Percentiles rank a stretch among this genome's conserved stretches.
Conservation (phyloP, 805 yeast genomes). For the Yarrowia yakushimensis region DNA sequence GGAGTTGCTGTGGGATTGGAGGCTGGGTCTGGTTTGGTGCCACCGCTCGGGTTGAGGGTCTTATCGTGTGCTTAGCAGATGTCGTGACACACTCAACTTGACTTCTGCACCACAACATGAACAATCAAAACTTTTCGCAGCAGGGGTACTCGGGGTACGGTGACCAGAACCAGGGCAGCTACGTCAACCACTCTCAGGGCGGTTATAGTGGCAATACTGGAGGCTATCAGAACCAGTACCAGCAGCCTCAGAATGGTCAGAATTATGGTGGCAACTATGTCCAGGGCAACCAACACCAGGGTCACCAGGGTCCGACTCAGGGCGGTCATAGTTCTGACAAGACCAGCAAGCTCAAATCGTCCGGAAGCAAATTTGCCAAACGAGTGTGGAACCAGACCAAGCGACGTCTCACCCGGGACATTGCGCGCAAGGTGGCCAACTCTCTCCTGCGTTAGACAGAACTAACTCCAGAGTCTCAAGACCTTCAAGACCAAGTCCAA, state of each 20-base stretch:
- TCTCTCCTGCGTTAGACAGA: neutral
- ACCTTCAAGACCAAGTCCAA: slow-evolving; percentile 96
- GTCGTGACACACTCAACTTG: neutral
- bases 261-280: neutral
- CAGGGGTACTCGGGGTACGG: neutral
- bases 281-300: neutral
- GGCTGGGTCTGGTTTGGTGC: no score
- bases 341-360: neutral
- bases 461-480: slow-evolving; percentile 55
- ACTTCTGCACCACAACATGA: neutral
- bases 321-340: neutral
- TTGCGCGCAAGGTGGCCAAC: slow-evolving; percentile 10
- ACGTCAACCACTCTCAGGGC: neutral
- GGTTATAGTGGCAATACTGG: neutral
- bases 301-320: neutral
- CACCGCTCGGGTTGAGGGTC: no score
- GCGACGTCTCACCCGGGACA: neutral
- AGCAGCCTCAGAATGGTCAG: neutral
- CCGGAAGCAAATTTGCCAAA: neutral
- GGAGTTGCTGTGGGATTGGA: no score
- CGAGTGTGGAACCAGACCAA: slow-evolving; percentile 13
- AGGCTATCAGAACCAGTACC: neutral
- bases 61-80: no score
- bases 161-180: neutral
- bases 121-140: neutral